Percentiles rank a stretch among this genome's conserved stretches.
phyloP scores from a whole-genome alignment of 495 filamentous ascomycete species.

The Rostrohypoxylon terebratum region DNA sequence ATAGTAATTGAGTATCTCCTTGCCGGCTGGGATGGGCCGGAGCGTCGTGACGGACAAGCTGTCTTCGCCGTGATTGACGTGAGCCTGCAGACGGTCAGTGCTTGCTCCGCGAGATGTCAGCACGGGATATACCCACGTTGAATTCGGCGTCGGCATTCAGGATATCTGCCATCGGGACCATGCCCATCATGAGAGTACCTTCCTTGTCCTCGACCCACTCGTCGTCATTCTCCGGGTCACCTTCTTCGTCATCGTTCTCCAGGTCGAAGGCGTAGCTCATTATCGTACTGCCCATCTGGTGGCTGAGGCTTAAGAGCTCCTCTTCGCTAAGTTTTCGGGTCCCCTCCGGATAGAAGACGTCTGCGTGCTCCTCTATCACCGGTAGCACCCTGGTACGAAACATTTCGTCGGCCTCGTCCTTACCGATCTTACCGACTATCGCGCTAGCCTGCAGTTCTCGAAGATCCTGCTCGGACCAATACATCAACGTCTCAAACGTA shows the following conservation, averaged over 20 bases:
- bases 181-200: constrained; percentile 73
- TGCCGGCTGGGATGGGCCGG: constrained; percentile 72
- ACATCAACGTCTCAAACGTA: constrained; percentile 90
- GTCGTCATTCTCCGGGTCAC: constrained; percentile 68
- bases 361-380: constrained; percentile 56
- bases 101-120: constrained; percentile 1
- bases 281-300: constrained; percentile 85
- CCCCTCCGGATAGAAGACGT: constrained; percentile 64
- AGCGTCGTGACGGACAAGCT: constrained; percentile 74
- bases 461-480: constrained; percentile 82
- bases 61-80: constrained; percentile 76
- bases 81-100: constrained; percentile 58
- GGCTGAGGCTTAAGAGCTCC: constrained; percentile 70
- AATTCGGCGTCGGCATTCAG: constrained; percentile 90
- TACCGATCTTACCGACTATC: constrained; percentile 82
- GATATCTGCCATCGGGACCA: constrained; percentile 94
- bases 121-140: constrained; percentile 59
- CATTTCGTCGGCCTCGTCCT: constrained; percentile 73
- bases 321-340: constrained; percentile 57
- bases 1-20: constrained; percentile 93
- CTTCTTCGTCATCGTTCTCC: constrained; percentile 61
- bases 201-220: constrained; percentile 77
- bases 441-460: constrained; percentile 80
- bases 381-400: constrained; percentile 74
- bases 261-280: constrained; percentile 98